Percentiles rank a stretch among this genome's conserved stretches.
Conservation (phyloP, 148 eudicot genomes). For the Silene latifolia region DNA sequence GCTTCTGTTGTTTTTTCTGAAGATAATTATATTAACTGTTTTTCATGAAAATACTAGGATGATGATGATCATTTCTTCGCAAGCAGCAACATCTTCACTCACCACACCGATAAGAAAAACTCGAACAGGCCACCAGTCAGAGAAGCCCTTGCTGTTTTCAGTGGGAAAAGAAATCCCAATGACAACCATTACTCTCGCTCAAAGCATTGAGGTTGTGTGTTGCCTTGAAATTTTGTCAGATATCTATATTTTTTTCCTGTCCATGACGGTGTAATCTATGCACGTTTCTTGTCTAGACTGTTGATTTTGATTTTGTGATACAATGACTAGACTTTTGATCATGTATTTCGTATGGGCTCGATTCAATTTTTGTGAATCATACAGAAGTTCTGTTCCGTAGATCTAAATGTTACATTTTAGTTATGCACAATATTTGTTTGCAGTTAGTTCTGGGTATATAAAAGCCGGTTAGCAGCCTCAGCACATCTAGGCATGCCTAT, state of each 20-base stretch:
- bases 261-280: neutral
- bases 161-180: conserved; percentile 86
- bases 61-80: conserved; percentile 55
- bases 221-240: conserved; percentile 18
- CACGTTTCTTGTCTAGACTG: neutral
- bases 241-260: neutral
- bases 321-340: neutral
- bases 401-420: too few species aligned
- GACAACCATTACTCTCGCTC: conserved; percentile 80
- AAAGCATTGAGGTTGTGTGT: conserved; percentile 35
- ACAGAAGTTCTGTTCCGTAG: too few species aligned
- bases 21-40: too few species aligned
- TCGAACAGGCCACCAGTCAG: conserved; percentile 76
- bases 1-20: too few species aligned
- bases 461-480: too few species aligned
- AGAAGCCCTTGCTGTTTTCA: conserved; percentile 76
- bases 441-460: too few species aligned
- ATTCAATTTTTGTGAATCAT: too few species aligned
- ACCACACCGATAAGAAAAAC: conserved; percentile 59
- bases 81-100: conserved; percentile 46
- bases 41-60: conserved; percentile 17
- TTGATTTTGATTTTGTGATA: neutral
- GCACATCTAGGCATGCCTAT: too few species aligned
- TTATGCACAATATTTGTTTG: too few species aligned
- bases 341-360: neutral